Conservation (phyloP, 2,329 filamentous ascomycete genomes). For the Aureobasidium sp. region DNA sequence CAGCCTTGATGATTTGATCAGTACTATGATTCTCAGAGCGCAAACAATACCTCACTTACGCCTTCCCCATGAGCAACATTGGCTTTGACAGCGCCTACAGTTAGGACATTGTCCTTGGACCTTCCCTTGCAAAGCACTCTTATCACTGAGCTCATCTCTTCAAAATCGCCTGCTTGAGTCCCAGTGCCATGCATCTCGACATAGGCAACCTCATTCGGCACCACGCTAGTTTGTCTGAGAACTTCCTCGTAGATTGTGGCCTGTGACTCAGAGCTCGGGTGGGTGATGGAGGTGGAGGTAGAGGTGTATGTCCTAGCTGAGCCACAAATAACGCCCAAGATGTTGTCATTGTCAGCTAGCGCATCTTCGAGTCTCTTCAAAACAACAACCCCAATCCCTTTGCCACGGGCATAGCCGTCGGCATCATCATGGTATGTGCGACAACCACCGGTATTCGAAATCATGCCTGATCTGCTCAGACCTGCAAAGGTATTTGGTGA, state of each 20-base stretch:
- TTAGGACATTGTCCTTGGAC: too few relatives aligned
- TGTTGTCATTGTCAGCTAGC: slow-evolving; percentile 24
- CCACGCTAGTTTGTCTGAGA: slow-evolving; percentile 18
- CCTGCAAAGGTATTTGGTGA: too few relatives aligned
- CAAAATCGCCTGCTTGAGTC: slow-evolving; percentile 25
- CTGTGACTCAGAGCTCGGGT: slow-evolving; percentile 19
- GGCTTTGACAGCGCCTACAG: too few relatives aligned
- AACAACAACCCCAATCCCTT: slow-evolving; percentile 18
- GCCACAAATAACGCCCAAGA: slow-evolving; percentile 20
- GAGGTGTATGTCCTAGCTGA: slow-evolving; percentile 21
- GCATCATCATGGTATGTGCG: slow-evolving; percentile 27
- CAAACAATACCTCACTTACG: too few relatives aligned
- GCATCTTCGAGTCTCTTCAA: slow-evolving; percentile 27
- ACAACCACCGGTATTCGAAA: too few relatives aligned
- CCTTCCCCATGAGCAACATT: too few relatives aligned
- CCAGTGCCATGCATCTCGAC: slow-evolving; percentile 29
- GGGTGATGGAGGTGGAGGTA: slow-evolving; percentile 21
- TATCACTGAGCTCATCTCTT: slow-evolving; percentile 20
- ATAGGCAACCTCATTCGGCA: slow-evolving; percentile 19
- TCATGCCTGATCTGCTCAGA: too few relatives aligned
- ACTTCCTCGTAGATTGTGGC: slow-evolving; percentile 14
- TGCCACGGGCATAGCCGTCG: slow-evolving; percentile 17
- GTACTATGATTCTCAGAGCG: too few relatives aligned
- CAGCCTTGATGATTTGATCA: too few relatives aligned
- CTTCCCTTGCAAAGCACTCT: too few relatives aligned